Conservation (phyloP, 331 rosid species). For the Malus hybrid region DNA sequence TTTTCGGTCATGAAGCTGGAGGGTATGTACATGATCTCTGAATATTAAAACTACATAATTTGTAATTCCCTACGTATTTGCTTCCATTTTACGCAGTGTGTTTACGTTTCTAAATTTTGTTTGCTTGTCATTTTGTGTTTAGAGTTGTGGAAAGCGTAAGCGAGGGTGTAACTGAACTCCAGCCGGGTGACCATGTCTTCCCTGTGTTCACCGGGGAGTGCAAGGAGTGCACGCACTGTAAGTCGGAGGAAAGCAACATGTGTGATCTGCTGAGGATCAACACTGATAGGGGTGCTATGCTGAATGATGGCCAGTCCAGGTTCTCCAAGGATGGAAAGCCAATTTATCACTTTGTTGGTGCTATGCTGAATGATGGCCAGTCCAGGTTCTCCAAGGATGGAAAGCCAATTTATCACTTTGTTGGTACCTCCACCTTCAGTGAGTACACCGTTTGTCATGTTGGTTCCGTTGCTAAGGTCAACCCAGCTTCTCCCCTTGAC, state of each 20-base stretch:
- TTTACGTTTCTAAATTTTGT: no score
- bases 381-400: constrained; percentile 32
- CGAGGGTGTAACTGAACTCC: no score
- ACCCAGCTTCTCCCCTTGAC: no score
- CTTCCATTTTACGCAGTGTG: no score
- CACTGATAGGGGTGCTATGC: constrained; percentile 30
- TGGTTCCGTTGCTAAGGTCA: constrained; percentile 34
- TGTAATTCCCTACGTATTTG: no score
- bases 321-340: constrained; percentile 29
- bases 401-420: constrained; percentile 23
- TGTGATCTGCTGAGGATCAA: constrained; percentile 8
- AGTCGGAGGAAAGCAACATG: no score
- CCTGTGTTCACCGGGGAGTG: no score
- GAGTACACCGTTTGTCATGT: constrained; percentile 37
- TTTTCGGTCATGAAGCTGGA: constrained; percentile 30
- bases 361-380: constrained; percentile 24
- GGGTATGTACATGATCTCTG: constrained; percentile 13
- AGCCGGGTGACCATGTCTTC: no score
- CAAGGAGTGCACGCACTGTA: no score
- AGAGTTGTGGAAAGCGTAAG: no score
- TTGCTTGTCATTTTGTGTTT: no score
- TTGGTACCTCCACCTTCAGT: constrained; percentile 34
- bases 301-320: constrained; percentile 21
- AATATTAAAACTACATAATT: no score
- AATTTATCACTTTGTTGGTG: constrained; percentile 30